Evolutionary conservation across 495 filamentous ascomycete genomes (phyloP), one percentile per base, ranked within the genome.

Genomic region (Penicillium canescens): DNA sequence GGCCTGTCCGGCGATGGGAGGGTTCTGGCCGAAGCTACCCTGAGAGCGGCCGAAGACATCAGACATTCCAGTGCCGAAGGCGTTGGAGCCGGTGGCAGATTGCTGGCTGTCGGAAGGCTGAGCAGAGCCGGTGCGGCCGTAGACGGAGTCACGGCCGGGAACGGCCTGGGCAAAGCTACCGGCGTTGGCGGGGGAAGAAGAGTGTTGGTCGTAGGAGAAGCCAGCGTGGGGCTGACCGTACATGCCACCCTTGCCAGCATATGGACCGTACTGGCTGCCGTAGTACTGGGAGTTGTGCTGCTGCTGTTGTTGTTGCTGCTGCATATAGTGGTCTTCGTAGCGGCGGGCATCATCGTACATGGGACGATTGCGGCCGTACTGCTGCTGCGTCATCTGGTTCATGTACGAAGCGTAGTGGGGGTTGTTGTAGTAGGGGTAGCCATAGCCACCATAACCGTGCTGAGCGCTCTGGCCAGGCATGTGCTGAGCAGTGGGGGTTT

Each of bases 321-420:
- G 70, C 45, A 51, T 51, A 28, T 51, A 51, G 49, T 51, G 49
- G 23, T 82, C 77, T 46, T 82, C 79, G 50, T 79, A 82, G 16
- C 77, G 67, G 58, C 78, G 78, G 56, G 70, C 77, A 65, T 82
- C 78, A 65, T 83, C 78, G 60, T 78, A 83, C 71, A 78, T 79
- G 6, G 78, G 78, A 50, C 79, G 77, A 50, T 75, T 78, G 9
- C 77, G 71, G 59, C 76, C 74, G 60, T 79, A 81, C 59, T 77
- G 71, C 58, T 80, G 72, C 34, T 66, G 63, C 62, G 63, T 74
- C 72, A 79, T 77, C 69, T 86, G 85, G 71, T 84, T 86, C 82
- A 92, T 86, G 72, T 95, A 93, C 33, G 80, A 78, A 61, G 82
- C 79, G 65, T 92, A 93, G 67, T 94, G 91, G 4, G 88, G 88